These are phyloP conservation scores for Taxawa tesnikishii DNA, from an alignment of 2,329 filamentous ascomycete species.

Conservation along the genomic window DNA sequence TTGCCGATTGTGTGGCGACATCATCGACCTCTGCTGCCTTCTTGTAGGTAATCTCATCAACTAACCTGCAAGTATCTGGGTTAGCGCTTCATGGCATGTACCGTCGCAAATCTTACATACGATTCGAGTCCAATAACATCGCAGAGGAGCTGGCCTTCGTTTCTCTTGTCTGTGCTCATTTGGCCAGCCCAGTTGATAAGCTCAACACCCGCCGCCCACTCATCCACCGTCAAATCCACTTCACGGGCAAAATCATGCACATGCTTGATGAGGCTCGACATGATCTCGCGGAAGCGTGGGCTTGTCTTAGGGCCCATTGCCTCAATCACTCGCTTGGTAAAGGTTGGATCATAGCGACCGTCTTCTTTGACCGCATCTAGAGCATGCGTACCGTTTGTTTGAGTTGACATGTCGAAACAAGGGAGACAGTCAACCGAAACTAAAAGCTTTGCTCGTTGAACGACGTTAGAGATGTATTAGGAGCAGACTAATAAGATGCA, in stretches of 20 bases:
- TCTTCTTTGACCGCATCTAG: not conserved
- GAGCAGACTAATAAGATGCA: too few species aligned
- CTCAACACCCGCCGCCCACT: slow-evolving; percentile 65
- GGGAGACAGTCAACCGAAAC: too few species aligned
- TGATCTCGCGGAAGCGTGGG: slow-evolving; percentile 51
- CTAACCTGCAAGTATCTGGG: too few species aligned
- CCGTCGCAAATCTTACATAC: slow-evolving; percentile 38
- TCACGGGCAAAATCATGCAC: slow-evolving; percentile 71
- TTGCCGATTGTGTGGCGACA: slow-evolving; percentile 60
- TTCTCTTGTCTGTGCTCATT: slow-evolving; percentile 53
- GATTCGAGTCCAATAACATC: slow-evolving; percentile 65
- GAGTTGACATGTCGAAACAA: not conserved
- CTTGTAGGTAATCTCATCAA: slow-evolving; percentile 56
- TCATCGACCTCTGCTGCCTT: slow-evolving; percentile 46
- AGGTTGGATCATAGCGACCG: slow-evolving; percentile 58
- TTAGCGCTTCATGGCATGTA: too few species aligned
- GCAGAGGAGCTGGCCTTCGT: slow-evolving; percentile 61
- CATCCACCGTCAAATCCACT: slow-evolving; percentile 62
- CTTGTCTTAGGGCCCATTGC: slow-evolving; percentile 59
- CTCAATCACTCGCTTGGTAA: slow-evolving; percentile 62
- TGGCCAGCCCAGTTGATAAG: slow-evolving; percentile 66
- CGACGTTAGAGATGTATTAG: too few species aligned
- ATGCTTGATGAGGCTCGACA: slow-evolving; percentile 54
- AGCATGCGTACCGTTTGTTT: not conserved
- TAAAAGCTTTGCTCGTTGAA: too few species aligned